A percentile compares a stretch with the other conserved stretches of the same genome.
Conservation (phyloP, 140 eudicot species). For the Senecio squalidus region DNA sequence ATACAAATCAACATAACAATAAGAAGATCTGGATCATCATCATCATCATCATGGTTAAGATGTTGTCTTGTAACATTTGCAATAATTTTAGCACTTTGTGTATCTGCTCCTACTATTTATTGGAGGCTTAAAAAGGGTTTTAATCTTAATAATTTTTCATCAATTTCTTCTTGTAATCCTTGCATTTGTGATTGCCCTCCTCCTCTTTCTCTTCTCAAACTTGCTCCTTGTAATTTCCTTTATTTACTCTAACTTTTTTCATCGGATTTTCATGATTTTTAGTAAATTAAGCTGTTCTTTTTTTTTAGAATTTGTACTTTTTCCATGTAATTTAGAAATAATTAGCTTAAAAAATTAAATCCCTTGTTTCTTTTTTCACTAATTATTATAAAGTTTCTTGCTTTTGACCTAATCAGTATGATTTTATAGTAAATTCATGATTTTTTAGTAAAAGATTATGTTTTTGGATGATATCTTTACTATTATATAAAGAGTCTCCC, state of each 20-base stretch:
- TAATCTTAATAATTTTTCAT: constrained; percentile 20
- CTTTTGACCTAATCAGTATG: background rate
- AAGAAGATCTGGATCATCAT: constrained; percentile 72
- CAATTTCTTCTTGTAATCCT: constrained; percentile 57
- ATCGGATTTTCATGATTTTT: background rate
- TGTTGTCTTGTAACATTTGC: constrained; percentile 78
- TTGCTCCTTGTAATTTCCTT: constrained; percentile 53
- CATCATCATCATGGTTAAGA: constrained; percentile 50
- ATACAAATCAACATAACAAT: too few relatives aligned
- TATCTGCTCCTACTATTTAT: constrained; percentile 81
- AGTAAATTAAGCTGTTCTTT: too few relatives aligned
- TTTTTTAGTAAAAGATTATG: background rate
- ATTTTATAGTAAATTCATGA: background rate
- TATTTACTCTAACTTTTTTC: too few relatives aligned
- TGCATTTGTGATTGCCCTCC: constrained; percentile 77
- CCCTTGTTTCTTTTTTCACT: background rate
- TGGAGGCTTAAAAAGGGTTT: constrained; percentile 60
- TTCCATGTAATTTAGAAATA: too few relatives aligned
- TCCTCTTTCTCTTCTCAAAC: constrained; percentile 74
- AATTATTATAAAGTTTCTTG: background rate
- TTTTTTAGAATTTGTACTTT: background rate
- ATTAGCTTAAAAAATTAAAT: background rate
- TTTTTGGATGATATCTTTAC: too few relatives aligned
- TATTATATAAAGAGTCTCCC: too few relatives aligned
- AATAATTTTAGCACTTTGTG: constrained; percentile 77